phyloP scores from a whole-genome alignment of 2,329 filamentous ascomycete genomes.

The Myriosclerotinia curreyana region DNA sequence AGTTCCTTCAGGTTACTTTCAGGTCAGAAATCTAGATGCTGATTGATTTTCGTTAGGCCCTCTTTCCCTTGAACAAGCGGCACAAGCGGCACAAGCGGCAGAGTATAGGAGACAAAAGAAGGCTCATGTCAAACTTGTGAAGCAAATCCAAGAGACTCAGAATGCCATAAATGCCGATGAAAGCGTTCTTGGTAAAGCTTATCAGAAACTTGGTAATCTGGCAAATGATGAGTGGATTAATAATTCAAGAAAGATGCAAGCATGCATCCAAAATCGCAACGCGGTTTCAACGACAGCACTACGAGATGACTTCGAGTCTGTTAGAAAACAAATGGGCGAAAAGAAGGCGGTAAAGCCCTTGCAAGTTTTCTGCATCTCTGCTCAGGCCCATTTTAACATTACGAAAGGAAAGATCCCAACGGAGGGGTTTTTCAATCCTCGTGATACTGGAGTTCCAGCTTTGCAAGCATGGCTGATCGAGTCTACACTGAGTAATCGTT shows the following conservation, averaged over 20 bases:
- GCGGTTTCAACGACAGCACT: constrained; percentile 12
- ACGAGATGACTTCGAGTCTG: constrained; percentile 22
- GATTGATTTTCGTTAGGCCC: not conserved
- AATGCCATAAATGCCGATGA: not conserved
- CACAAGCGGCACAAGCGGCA: not conserved
- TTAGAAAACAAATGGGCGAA: constrained; percentile 21
- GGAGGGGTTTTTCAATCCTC: constrained; percentile 21
- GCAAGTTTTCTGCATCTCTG: constrained; percentile 26
- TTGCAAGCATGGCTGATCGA: constrained; percentile 25
- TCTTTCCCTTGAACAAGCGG: too few relatives aligned
- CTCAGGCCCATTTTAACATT: constrained; percentile 9
- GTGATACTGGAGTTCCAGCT: constrained; percentile 23
- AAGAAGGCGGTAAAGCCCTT: constrained; percentile 13
- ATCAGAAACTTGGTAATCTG: too few relatives aligned
- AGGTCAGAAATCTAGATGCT: not conserved
- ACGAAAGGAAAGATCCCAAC: not conserved
- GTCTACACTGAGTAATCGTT: constrained; percentile 23
- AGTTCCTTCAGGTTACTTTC: not conserved
- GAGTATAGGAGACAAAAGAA: not conserved
- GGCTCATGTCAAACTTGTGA: not conserved
- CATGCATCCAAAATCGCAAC: constrained; percentile 27
- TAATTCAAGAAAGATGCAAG: constrained; percentile 3
- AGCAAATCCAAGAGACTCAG: not conserved
- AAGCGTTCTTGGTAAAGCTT: not conserved
- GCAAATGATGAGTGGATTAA: too few relatives aligned